phyloP scores from a whole-genome alignment of 2,329 filamentous ascomycete genomes.

The Epichloe elymi region DNA sequence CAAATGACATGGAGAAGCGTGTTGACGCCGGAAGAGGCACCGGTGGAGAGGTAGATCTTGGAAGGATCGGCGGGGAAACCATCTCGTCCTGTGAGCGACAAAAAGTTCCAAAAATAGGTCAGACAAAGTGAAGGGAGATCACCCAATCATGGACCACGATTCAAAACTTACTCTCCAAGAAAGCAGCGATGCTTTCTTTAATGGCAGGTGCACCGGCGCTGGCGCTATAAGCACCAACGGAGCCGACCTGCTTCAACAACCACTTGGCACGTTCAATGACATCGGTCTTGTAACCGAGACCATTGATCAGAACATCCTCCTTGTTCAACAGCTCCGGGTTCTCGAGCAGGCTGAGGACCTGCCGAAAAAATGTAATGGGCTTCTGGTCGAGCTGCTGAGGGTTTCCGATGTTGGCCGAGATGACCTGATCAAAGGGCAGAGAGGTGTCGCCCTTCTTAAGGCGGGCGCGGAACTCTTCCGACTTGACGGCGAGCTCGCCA shows the following conservation, averaged over 20 bases:
- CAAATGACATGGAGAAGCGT: conserved; percentile 86
- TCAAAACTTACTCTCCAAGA: conserved; percentile 61
- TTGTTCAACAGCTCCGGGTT: conserved; percentile 77
- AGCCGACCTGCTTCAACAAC: conserved; percentile 72
- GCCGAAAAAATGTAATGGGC: conserved; percentile 97
- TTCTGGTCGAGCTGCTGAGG: conserved; percentile 98
- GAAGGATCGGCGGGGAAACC: conserved; percentile 70
- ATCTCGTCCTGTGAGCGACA: conserved; percentile 50
- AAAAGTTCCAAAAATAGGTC: background rate
- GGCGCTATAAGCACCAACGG: conserved; percentile 92
- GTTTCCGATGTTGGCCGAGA: conserved; percentile 98
- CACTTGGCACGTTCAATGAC: conserved; percentile 72
- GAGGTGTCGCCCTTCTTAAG: conserved; percentile 43
- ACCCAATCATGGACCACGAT: too few species aligned
- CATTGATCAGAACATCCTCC: conserved; percentile 60
- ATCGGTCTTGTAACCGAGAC: conserved; percentile 79
- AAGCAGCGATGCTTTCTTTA: conserved; percentile 78
- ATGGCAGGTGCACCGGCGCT: conserved; percentile 81
- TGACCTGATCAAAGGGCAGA: conserved; percentile 80
- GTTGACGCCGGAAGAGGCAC: conserved; percentile 89
- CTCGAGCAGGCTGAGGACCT: conserved; percentile 86
- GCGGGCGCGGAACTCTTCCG: conserved; percentile 74
- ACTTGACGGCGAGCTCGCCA: conserved; percentile 86
- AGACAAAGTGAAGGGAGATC: background rate
- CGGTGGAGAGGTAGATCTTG: conserved; percentile 80